Conservation (phyloP, 2,329 filamentous ascomycete species). For the Fusarium sp. region DNA sequence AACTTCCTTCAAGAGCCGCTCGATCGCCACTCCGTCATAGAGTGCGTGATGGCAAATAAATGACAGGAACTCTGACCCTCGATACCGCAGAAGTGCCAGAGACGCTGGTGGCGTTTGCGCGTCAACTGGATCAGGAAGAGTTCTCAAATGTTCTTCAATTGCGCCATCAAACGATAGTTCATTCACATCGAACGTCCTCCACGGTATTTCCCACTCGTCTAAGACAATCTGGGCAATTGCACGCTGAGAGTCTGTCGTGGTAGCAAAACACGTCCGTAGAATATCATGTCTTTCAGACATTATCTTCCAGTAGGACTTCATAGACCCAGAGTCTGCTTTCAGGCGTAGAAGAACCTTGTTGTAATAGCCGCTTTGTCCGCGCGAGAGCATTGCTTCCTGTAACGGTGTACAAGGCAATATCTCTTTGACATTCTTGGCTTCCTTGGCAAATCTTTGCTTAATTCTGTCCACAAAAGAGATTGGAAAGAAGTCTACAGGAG, state of each 20-base stretch:
- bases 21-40: conserved; percentile 85
- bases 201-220: conserved; percentile 53
- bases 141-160: conserved; percentile 52
- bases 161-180: conserved; percentile 49
- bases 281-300: conserved; percentile 77
- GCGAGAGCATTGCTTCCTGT: conserved; percentile 84
- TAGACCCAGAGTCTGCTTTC: conserved; percentile 54
- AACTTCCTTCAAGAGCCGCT: conserved; percentile 73
- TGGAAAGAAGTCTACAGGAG: conserved; percentile 40
- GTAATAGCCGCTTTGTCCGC: conserved; percentile 67
- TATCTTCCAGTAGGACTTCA: conserved; percentile 69
- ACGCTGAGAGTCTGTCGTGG: conserved; percentile 66
- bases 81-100: conserved; percentile 52
- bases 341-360: conserved; percentile 76
- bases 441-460: conserved; percentile 44
- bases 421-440: conserved; percentile 54
- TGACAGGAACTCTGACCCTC: conserved; percentile 52
- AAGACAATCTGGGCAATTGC: conserved; percentile 80
- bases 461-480: conserved; percentile 42
- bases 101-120: conserved; percentile 57
- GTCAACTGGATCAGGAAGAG: conserved; percentile 54
- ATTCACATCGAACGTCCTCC: conserved; percentile 50
- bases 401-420: conserved; percentile 86
- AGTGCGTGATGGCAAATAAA: conserved; percentile 79
- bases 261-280: conserved; percentile 77